phyloP scores from a whole-genome alignment of 2,329 filamentous ascomycete species.

The Hymenoscyphus occultus region DNA sequence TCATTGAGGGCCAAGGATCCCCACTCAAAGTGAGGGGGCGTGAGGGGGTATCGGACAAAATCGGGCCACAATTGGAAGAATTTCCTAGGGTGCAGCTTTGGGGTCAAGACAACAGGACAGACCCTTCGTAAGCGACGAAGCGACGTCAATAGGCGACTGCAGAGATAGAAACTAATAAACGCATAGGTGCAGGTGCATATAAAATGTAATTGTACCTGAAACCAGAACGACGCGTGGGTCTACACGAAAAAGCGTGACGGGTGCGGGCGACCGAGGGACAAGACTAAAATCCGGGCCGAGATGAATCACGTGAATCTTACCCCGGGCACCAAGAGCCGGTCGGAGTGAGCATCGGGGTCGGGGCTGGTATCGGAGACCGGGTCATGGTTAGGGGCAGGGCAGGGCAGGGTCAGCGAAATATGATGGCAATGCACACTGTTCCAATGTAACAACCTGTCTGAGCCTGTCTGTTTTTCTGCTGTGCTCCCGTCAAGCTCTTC shows the following conservation, averaged over 20 bases:
- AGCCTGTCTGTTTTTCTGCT: neutral
- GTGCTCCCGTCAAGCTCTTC: neutral
- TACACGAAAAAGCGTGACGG: neutral
- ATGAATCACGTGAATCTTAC: too few species aligned
- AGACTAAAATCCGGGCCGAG: too few species aligned
- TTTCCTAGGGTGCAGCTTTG: neutral
- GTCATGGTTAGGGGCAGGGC: too few species aligned
- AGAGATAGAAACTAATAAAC: too few species aligned
- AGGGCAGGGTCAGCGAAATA: neutral
- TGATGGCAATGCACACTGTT: neutral
- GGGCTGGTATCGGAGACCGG: too few species aligned
- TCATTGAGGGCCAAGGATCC: neutral
- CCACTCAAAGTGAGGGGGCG: neutral
- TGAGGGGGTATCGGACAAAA: too few species aligned
- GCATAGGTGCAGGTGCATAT: neutral
- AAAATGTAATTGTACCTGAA: neutral
- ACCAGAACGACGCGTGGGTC: neutral
- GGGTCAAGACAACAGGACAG: neutral
- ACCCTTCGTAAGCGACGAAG: too few species aligned
- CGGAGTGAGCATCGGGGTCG: too few species aligned
- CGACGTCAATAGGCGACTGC: too few species aligned
- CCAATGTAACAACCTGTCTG: neutral
- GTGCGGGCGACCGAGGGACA: neutral
- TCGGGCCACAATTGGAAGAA: too few species aligned
- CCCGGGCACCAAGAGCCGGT: too few species aligned